Percentiles rank a stretch among this genome's conserved stretches.
Conservation (phyloP, 2,329 filamentous ascomycete genomes). For the Neofusicoccum umdonicola region DNA sequence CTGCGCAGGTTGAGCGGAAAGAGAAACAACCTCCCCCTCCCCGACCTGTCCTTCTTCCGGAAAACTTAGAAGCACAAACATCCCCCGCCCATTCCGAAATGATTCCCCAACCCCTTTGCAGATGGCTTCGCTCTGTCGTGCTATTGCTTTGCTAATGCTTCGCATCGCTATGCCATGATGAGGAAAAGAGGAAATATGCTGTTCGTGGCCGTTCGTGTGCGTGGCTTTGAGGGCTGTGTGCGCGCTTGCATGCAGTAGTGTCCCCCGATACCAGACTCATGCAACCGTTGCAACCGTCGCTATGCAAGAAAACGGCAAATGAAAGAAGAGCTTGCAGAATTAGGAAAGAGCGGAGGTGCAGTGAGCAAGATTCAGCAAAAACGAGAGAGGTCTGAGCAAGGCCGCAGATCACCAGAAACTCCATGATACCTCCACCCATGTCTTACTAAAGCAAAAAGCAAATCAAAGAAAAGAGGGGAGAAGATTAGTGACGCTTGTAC, state of each 20-base stretch:
- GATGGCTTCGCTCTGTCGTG: too few species aligned
- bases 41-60: background rate
- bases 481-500: conserved; percentile 5
- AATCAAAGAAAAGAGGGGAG: background rate
- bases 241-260: background rate
- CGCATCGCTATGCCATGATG: background rate
- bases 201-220: background rate
- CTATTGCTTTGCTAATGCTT: background rate
- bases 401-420: background rate
- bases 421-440: background rate
- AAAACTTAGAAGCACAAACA: too few species aligned
- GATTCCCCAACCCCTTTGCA: too few species aligned
- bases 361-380: background rate
- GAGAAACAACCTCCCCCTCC: background rate
- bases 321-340: background rate
- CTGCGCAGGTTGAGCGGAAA: too few species aligned
- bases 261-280: background rate
- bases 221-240: background rate
- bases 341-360: background rate
- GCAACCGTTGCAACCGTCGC: background rate
- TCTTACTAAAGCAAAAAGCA: background rate
- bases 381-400: background rate
- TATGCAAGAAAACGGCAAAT: background rate
- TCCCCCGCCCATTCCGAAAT: background rate
- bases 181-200: background rate